These are phyloP conservation scores for Xerocomus nothofagi DNA, from an alignment of 1,284 basidiomycete genomes.

Conservation along the genomic window DNA sequence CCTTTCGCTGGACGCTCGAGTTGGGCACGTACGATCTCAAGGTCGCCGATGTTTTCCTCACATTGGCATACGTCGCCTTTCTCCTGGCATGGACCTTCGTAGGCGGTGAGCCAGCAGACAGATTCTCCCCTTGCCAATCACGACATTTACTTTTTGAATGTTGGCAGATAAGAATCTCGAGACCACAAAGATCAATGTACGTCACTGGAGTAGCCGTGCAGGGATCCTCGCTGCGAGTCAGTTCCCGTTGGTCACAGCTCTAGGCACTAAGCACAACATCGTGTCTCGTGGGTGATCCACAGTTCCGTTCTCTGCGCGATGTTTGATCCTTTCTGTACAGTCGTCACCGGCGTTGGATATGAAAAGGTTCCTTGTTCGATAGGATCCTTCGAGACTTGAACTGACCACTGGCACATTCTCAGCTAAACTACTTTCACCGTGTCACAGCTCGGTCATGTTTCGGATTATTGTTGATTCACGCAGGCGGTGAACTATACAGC, in stretches of 20 bases:
- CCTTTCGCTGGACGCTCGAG: constrained; percentile 50
- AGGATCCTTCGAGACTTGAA: background rate
- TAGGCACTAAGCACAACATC: constrained; percentile 66
- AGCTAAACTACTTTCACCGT: constrained; percentile 56
- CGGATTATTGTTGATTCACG: constrained; percentile 53
- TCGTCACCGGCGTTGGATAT: constrained; percentile 57
- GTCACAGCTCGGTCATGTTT: constrained; percentile 50
- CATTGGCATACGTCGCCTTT: constrained; percentile 44
- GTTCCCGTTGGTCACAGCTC: constrained; percentile 58
- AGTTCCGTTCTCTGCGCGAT: background rate
- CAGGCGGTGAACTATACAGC: constrained; percentile 38
- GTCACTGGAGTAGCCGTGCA: constrained; percentile 50
- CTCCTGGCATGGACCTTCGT: constrained; percentile 50
- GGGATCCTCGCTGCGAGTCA: constrained; percentile 54
- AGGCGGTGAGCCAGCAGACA: constrained; percentile 41
- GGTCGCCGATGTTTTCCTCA: constrained; percentile 48
- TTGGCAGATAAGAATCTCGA: constrained; percentile 38
- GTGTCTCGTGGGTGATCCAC: constrained; percentile 47
- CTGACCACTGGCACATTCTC: constrained; percentile 4
- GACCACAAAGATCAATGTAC: constrained; percentile 38
- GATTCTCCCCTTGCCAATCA: background rate
- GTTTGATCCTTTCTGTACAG: constrained; percentile 31
- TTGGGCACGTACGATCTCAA: constrained; percentile 47
- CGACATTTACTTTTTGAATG: background rate
- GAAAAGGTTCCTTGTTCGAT: constrained; percentile 47